These are phyloP conservation scores for Lactarius deliciosus DNA, from an alignment of 768 basidiomycete genomes.

Conservation along the genomic window DNA sequence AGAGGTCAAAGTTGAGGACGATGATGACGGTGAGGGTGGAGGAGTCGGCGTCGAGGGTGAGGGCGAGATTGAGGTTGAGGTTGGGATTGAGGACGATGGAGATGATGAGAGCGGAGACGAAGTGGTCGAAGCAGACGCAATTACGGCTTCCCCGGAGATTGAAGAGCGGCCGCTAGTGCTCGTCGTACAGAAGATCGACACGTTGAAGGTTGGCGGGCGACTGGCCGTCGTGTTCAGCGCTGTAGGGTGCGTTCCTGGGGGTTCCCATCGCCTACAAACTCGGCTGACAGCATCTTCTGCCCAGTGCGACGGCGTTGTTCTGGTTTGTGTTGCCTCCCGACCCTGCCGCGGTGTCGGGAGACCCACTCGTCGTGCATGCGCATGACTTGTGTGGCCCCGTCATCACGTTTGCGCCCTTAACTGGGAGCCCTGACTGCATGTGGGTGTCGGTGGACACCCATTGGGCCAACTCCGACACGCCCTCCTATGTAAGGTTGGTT, in stretches of 20 bases:
- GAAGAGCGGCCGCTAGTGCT: constrained; percentile 15
- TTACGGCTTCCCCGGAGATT: background rate
- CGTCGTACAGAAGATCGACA: constrained; percentile 33
- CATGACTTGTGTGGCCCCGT: constrained; percentile 60
- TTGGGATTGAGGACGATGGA: constrained; percentile 33
- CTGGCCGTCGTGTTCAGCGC: constrained; percentile 61
- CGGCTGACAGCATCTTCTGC: constrained; percentile 6
- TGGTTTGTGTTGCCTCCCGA: constrained; percentile 37
- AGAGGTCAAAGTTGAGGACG: background rate
- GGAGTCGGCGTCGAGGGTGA: constrained; percentile 17
- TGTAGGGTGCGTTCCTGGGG: constrained; percentile 56
- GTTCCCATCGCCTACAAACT: background rate
- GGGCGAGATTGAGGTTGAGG: constrained; percentile 18
- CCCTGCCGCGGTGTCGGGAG: constrained; percentile 8
- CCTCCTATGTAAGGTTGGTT: background rate
- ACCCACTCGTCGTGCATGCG: constrained; percentile 27
- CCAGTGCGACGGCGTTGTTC: constrained; percentile 71
- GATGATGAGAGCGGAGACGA: constrained; percentile 37
- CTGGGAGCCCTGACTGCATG: constrained; percentile 38
- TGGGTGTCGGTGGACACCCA: constrained; percentile 53
- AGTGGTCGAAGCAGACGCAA: background rate
- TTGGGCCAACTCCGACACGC: constrained; percentile 34
- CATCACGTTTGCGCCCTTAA: constrained; percentile 51
- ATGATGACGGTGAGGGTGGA: background rate
- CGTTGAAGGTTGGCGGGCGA: constrained; percentile 36